Evolutionary conservation across 108 stramenopile genomes (phyloP), one percentile per base, ranked within the genome.

Genomic region (Licmophora abbreviata): DNA sequence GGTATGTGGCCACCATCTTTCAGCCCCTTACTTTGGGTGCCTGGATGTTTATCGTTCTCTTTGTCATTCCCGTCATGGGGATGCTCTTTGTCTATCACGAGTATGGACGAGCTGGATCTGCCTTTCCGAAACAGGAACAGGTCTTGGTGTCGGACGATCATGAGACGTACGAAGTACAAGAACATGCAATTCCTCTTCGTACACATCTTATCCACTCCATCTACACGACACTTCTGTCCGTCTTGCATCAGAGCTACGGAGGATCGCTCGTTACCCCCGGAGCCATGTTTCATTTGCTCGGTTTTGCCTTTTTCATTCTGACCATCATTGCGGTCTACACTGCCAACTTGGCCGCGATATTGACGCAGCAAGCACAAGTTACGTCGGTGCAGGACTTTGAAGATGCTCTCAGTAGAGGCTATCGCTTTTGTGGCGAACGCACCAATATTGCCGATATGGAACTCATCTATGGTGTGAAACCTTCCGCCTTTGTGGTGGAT

Each of bases 281-380:
- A 33, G 62, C 38, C 1, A 51, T 29, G 36, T 24, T 63, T 0
- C 36, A 40, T 28, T 15, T 63, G 1, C 1, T 63, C 22, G 62
- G 54, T 9, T 21, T 63, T 12, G 22, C n/a, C 3, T 63, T 56
- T 31, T 63, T 63, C 6, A 56, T 56, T 29, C 55, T 63, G 20
- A 56, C 54, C 1, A 63, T 63, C 27, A 22, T 63, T 11, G 28
- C 62, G 3, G 62, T 63, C 8, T 63, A 56, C 21, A 63, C 51
- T 18, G 62, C 50, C 44, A 63, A 63, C 34, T 42, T 63, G 1
- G 54, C 62, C 2, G 55, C 62, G 18, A 44, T 63, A 8, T 20
- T 63, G 0, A 28, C 46, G 23, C 14, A 14, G 20, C 15, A 63
- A 34, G 14, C 14, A 12, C 32, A 34, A 26, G 37, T 42, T 4